These are phyloP conservation scores for Lithospermum erythrorhizon DNA, from an alignment of 257 asterid genomes.

Conservation along the genomic window DNA sequence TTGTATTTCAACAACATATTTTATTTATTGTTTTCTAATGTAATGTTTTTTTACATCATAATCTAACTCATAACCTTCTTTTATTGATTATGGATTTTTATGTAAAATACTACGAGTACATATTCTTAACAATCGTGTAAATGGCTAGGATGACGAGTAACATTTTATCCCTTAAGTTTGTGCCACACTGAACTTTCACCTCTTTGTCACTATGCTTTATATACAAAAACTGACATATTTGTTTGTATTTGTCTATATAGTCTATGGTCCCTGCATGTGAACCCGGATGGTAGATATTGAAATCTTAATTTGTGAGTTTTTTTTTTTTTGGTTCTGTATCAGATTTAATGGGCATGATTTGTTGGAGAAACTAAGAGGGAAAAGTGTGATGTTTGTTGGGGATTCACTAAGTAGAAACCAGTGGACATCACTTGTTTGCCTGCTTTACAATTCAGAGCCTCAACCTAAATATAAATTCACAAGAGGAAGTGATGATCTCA, in stretches of 20 bases:
- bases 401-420: conserved; percentile 49
- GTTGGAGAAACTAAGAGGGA: conserved; percentile 36
- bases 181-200: neutral
- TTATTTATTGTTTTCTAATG: too few relatives aligned
- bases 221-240: neutral
- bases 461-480: conserved; percentile 20
- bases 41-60: too few relatives aligned
- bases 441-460: conserved; percentile 43
- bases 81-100: too few relatives aligned
- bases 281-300: neutral
- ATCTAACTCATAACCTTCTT: too few relatives aligned
- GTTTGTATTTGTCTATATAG: neutral
- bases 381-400: conserved; percentile 56
- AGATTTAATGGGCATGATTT: conserved; percentile 44
- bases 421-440: conserved; percentile 47
- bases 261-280: neutral
- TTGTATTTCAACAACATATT: too few relatives aligned
- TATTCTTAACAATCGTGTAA: too few relatives aligned
- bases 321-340: neutral
- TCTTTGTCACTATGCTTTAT: neutral
- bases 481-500: conserved; percentile 19
- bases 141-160: too few relatives aligned
- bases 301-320: neutral
- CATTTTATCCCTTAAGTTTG: neutral
- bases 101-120: too few relatives aligned